phyloP scores from a whole-genome alignment of 257 asterid genomes.

The Petunia axillaris region DNA sequence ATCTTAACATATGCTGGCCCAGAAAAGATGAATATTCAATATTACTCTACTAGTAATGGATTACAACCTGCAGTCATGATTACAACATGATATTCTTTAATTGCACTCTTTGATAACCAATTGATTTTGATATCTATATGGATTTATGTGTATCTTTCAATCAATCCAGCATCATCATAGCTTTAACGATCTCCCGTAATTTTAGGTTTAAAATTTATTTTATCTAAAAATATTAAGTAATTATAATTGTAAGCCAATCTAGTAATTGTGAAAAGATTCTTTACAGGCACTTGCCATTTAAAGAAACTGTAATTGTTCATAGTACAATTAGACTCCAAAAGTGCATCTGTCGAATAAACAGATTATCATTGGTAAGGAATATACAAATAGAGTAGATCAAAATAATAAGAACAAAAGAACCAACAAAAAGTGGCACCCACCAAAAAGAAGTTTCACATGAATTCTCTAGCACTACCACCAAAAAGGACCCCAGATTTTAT shows the following conservation, averaged over 20 bases:
- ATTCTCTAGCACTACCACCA: background rate
- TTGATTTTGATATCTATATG: background rate
- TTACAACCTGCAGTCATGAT: constrained; percentile 29
- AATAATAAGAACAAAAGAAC: background rate
- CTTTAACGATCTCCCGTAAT: background rate
- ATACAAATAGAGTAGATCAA: too few species aligned
- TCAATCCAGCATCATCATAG: constrained; percentile 29
- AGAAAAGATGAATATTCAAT: background rate
- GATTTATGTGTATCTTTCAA: constrained; percentile 8
- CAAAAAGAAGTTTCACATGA: constrained; percentile 3
- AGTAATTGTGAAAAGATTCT: too few species aligned
- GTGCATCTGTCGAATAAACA: background rate
- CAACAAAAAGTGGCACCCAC: constrained; percentile 15
- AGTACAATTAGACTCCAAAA: background rate
- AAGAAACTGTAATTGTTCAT: background rate
- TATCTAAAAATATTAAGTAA: background rate
- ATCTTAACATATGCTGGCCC: background rate
- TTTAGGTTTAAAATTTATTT: background rate
- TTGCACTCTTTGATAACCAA: constrained; percentile 13
- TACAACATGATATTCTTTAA: constrained; percentile 27
- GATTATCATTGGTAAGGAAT: background rate
- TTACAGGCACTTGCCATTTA: background rate
- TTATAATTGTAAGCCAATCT: background rate
- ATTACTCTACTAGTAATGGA: constrained; percentile 10
- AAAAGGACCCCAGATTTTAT: background rate